phyloP scores from a whole-genome alignment of 257 asterid species.

The Handroanthus guayacan region DNA sequence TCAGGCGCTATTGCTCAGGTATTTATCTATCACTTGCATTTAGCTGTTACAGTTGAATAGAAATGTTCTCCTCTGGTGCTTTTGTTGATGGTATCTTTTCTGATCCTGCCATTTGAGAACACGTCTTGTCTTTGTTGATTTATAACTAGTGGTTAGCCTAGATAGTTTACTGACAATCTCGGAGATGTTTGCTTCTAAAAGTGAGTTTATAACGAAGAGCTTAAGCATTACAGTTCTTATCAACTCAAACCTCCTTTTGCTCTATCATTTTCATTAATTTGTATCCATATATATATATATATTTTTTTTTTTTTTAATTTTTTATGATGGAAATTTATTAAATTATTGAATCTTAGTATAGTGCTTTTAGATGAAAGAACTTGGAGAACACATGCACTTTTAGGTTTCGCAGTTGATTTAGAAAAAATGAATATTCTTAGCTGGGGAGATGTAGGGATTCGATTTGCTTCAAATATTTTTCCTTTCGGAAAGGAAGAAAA shows the following conservation, averaged over 20 bases:
- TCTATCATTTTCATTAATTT: background rate
- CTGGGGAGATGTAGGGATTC: background rate
- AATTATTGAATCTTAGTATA: slow-evolving; percentile 7
- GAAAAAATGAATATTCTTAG: slow-evolving; percentile 7
- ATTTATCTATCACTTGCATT: background rate
- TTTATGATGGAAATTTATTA: background rate
- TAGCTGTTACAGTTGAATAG: background rate
- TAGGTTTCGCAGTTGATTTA: slow-evolving; percentile 13
- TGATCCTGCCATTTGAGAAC: background rate
- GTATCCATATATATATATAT: no score
- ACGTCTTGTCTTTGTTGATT: background rate
- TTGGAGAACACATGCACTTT: slow-evolving; percentile 13
- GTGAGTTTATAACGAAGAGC: slow-evolving; percentile 11
- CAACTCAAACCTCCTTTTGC: slow-evolving; percentile 18
- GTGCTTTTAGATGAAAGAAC: slow-evolving; percentile 11
- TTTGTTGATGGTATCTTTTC: background rate
- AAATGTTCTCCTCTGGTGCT: background rate
- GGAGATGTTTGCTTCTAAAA: background rate
- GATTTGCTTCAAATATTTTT: background rate
- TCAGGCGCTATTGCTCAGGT: slow-evolving; percentile 97
- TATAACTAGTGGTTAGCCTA: background rate
- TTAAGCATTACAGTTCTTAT: background rate
- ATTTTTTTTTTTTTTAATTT: background rate
- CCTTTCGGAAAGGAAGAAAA: background rate
- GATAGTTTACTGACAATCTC: background rate